These are phyloP conservation scores for Cytospora mali DNA, from an alignment of 2,329 filamentous ascomycete species.

Conservation along the genomic window DNA sequence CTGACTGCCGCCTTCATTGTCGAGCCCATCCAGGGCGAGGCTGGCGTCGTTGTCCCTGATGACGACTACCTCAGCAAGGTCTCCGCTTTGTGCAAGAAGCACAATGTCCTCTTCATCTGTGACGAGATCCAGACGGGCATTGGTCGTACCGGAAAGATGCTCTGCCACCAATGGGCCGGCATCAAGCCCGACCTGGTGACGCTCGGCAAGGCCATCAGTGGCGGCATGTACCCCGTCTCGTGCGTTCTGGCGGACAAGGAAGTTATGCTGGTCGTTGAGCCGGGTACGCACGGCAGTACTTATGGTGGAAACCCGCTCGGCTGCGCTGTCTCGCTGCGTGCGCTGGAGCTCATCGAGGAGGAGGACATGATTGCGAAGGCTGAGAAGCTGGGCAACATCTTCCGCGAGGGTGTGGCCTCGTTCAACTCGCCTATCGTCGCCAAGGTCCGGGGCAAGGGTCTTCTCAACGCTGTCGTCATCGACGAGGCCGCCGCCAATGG, in stretches of 20 bases:
- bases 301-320: constrained; percentile 97
- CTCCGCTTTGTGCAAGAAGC: constrained; percentile 84
- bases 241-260: constrained; percentile 86
- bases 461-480: constrained; percentile 95
- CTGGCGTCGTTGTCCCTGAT: constrained; percentile 92
- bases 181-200: constrained; percentile 96
- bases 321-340: constrained; percentile 92
- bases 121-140: constrained; percentile 99
- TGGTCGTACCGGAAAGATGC: constrained; percentile 88
- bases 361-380: constrained; percentile 85
- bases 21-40: constrained; percentile 96
- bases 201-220: constrained; percentile 95
- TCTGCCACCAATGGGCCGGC: constrained; percentile 91
- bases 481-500: constrained; percentile 85
- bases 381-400: constrained; percentile 76
- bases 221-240: constrained; percentile 94
- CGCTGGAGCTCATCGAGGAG: constrained; percentile 90
- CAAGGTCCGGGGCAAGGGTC: constrained; percentile 84
- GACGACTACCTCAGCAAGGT: constrained; percentile 83
- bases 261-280: constrained; percentile 93
- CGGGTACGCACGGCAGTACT: constrained; percentile 96
- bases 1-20: constrained; percentile 91
- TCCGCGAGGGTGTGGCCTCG: constrained; percentile 76
- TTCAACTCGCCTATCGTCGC: constrained; percentile 81
- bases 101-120: constrained; percentile 94